Evolutionary conservation across 176 grass and related monocot species (phyloP).

Genomic region (Carex cristatella): DNA sequence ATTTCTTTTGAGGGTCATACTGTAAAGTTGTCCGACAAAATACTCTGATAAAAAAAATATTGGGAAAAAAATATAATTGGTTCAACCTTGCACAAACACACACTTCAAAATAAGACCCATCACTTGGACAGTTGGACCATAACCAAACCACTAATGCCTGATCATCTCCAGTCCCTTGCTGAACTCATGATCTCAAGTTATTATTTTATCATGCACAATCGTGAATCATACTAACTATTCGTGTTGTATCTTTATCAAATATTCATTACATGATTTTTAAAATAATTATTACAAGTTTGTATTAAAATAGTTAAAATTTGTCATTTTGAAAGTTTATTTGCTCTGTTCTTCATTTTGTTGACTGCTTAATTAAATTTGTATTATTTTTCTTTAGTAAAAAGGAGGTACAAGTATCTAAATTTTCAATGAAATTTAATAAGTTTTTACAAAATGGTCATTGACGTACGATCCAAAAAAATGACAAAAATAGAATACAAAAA

Average conservation of each 20-base stretch:
- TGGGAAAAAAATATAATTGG: background rate
- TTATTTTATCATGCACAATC: no score
- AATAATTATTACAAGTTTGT: no score
- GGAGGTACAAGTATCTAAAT: background rate
- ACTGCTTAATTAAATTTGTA: background rate
- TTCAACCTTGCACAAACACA: background rate
- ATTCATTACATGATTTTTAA: no score
- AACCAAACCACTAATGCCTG: background rate
- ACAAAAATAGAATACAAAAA: no score
- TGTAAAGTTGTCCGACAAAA: slow-evolving; percentile 12
- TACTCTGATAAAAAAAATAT: background rate
- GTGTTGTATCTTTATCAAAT: no score
- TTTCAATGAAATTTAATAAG: background rate
- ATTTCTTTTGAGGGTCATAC: background rate
- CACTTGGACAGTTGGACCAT: slow-evolving; percentile 1
- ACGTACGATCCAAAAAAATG: background rate
- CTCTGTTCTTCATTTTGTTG: background rate
- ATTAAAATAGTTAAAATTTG: background rate
- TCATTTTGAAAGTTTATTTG: background rate
- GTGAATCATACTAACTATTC: no score
- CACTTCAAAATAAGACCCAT: slow-evolving; percentile 8
- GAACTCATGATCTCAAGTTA: background rate
- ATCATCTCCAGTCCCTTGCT: background rate
- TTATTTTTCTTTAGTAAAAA: background rate
- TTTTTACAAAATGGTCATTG: background rate